Percentiles rank a stretch among this genome's conserved stretches.
These are phyloP conservation scores for Metschnikowia proteae DNA, from an alignment of 805 yeast species.

Conservation along the genomic window DNA sequence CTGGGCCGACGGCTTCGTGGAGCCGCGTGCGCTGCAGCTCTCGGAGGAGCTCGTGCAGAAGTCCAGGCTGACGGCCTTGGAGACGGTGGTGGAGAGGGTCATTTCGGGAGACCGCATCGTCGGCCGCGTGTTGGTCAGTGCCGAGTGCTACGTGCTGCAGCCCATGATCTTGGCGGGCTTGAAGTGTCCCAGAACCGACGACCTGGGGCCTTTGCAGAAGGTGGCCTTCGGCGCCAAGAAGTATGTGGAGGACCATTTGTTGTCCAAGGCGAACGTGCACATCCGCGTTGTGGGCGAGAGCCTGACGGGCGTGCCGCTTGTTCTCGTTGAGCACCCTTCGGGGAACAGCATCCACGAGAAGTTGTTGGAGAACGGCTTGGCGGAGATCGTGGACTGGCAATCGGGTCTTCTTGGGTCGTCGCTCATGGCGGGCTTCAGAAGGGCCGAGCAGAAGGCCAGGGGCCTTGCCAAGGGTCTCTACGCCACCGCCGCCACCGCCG, in stretches of 20 bases:
- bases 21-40: conserved; percentile 24
- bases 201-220: conserved; percentile 28
- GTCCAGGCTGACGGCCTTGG: conserved; percentile 41
- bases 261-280: conserved; percentile 50
- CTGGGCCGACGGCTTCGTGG: conserved; percentile 39
- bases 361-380: conserved; percentile 66
- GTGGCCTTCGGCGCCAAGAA: conserved; percentile 61
- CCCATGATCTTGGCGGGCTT: conserved; percentile 72
- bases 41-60: conserved; percentile 30
- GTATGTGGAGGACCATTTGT: conserved; percentile 61
- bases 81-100: conserved; percentile 69
- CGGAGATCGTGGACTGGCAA: conserved; percentile 79
- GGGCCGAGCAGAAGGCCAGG: conserved; percentile 62
- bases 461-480: conserved; percentile 53
- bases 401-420: conserved; percentile 61
- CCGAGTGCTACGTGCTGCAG: conserved; percentile 51
- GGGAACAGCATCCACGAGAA: conserved; percentile 69
- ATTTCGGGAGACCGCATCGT: conserved; percentile 76
- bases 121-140: conserved; percentile 49
- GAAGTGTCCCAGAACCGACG: conserved; percentile 65
- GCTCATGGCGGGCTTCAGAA: conserved; percentile 58
- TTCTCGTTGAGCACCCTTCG: conserved; percentile 62
- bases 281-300: conserved; percentile 58
- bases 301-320: conserved; percentile 59
- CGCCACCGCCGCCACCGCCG: conserved; percentile 19